These are phyloP conservation scores for Chalciporus pseudorubinellus DNA, from an alignment of 768 basidiomycete species.

Conservation along the genomic window DNA sequence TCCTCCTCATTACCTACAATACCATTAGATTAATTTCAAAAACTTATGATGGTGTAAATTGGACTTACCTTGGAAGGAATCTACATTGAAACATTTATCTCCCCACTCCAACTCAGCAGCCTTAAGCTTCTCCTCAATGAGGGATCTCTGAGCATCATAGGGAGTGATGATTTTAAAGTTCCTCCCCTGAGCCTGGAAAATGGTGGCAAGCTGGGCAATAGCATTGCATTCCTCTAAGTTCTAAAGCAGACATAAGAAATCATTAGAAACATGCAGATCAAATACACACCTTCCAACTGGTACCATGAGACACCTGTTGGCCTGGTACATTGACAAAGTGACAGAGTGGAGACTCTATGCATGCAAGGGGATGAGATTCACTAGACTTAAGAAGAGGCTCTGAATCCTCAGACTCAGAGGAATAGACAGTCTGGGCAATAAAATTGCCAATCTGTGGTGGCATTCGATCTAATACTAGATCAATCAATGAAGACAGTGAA, in stretches of 20 bases:
- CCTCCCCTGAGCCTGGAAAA: slow-evolving; percentile 49
- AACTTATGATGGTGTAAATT: slow-evolving; percentile 1
- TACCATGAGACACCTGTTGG: slow-evolving; percentile 33
- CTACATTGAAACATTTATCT: slow-evolving; percentile 74
- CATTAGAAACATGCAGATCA: not conserved
- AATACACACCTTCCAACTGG: slow-evolving; percentile 39
- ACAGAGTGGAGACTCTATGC: slow-evolving; percentile 44
- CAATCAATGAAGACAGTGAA: not conserved
- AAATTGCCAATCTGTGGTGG: slow-evolving; percentile 74
- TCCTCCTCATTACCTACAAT: slow-evolving; percentile 78
- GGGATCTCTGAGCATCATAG: slow-evolving; percentile 69
- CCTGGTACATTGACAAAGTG: slow-evolving; percentile 60
- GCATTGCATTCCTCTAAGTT: slow-evolving; percentile 57
- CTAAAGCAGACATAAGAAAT: slow-evolving; percentile 33
- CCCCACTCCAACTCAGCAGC: slow-evolving; percentile 50
- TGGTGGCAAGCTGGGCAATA: slow-evolving; percentile 54
- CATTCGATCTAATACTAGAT: slow-evolving; percentile 64
- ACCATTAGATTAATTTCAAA: not conserved
- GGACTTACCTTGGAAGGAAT: slow-evolving; percentile 71
- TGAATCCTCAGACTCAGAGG: slow-evolving; percentile 37
- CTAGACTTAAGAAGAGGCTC: slow-evolving; percentile 47
- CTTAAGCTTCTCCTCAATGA: slow-evolving; percentile 58
- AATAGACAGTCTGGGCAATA: slow-evolving; percentile 68
- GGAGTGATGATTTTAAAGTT: slow-evolving; percentile 73
- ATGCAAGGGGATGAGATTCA: slow-evolving; percentile 47